Conservation (phyloP, 2,329 filamentous ascomycete genomes). For the Thielaviopsis musarum region DNA sequence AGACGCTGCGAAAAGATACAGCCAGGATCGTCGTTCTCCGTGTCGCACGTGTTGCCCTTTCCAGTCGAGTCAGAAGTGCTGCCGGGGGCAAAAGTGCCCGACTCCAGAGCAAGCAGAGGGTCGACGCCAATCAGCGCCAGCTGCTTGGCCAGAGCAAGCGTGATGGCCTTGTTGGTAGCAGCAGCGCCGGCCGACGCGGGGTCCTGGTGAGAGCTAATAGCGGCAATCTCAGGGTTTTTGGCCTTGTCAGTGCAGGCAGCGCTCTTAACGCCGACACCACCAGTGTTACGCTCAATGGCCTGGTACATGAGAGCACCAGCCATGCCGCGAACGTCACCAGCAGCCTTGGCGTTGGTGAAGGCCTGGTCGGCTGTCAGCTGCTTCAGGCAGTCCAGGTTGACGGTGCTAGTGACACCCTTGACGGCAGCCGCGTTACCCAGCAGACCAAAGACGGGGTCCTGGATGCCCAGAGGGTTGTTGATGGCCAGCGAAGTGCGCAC, state of each 20-base stretch:
- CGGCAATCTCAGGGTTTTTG: constrained; percentile 48
- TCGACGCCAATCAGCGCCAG: constrained; percentile 45
- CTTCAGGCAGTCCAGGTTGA: constrained; percentile 27
- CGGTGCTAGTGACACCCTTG: constrained; percentile 28
- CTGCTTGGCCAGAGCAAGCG: constrained; percentile 40
- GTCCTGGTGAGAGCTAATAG: constrained; percentile 49
- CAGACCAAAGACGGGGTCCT: constrained; percentile 35
- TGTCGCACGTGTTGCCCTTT: constrained; percentile 28
- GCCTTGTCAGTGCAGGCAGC: constrained; percentile 39
- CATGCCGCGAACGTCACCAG: constrained; percentile 35
- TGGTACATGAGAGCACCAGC: constrained; percentile 36
- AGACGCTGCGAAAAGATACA: constrained; percentile 38
- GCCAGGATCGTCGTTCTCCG: constrained; percentile 27
- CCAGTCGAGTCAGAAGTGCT: constrained; percentile 17
- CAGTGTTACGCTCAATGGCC: constrained; percentile 35
- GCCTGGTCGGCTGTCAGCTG: constrained; percentile 38
- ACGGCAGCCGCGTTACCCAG: constrained; percentile 27
- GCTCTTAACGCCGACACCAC: constrained; percentile 26
- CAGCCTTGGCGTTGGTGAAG: constrained; percentile 41
- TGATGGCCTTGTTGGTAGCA: constrained; percentile 42
- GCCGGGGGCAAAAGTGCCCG: constrained; percentile 47
- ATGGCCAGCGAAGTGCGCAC: constrained; percentile 28
- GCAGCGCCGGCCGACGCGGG: constrained; percentile 41
- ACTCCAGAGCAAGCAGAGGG: constrained; percentile 40
- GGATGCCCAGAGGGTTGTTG: constrained; percentile 34